Evolutionary conservation across 1,284 basidiomycete species (phyloP).

Genomic region (Ceratobasidium sp.): DNA sequence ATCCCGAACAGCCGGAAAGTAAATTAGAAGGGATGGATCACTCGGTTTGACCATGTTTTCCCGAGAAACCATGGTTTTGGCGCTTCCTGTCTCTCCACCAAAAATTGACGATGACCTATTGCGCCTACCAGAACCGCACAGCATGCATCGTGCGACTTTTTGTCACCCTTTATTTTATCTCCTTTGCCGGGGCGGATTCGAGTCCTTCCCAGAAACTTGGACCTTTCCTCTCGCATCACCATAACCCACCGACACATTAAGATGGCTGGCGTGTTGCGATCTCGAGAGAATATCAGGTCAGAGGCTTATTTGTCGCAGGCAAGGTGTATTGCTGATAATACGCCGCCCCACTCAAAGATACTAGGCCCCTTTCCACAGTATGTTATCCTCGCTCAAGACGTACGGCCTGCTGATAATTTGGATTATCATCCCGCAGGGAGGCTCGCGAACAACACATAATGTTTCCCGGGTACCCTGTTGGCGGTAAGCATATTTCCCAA

Average conservation of each 20-base stretch:
- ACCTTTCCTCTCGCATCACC: too few species aligned
- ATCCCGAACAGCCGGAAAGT: too few species aligned
- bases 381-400: not conserved
- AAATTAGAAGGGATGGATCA: too few species aligned
- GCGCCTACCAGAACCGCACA: too few species aligned
- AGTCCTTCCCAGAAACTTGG: too few species aligned
- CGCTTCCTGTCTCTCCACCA: too few species aligned
- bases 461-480: constrained; percentile 78
- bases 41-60: too few species aligned
- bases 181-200: too few species aligned
- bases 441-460: constrained; percentile 84
- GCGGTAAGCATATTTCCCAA: constrained; percentile 60
- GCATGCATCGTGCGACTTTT: too few species aligned
- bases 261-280: not conserved
- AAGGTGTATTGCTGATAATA: not conserved
- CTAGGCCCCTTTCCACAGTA: constrained; percentile 78
- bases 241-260: not conserved
- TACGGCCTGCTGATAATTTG: not conserved
- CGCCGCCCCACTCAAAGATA: constrained; percentile 54
- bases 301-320: not conserved
- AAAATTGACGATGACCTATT: too few species aligned
- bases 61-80: too few species aligned
- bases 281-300: not conserved
- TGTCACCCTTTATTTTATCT: too few species aligned
- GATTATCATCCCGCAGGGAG: constrained; percentile 61